phyloP scores from a whole-genome alignment of 1,284 basidiomycete species.

The Malassezia cuniculi region DNA sequence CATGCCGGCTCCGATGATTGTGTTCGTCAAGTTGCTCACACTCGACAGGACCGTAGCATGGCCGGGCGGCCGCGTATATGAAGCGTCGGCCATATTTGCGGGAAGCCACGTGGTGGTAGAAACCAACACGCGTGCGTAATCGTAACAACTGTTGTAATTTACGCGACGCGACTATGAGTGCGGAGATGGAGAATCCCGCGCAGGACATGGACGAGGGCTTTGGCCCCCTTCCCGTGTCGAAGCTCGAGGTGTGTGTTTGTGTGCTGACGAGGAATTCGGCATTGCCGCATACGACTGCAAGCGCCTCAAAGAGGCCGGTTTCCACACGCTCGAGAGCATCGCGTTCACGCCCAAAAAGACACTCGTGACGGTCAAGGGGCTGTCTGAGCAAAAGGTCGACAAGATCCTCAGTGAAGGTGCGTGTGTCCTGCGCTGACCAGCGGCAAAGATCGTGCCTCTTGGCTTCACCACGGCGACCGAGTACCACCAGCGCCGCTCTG shows the following conservation, averaged over 20 bases:
- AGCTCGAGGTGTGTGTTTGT: slow-evolving; percentile 25
- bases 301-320: slow-evolving; percentile 84
- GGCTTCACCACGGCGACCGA: slow-evolving; percentile 98
- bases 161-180: not conserved
- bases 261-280: slow-evolving; percentile 57
- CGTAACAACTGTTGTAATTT: not conserved
- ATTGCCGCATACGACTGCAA: slow-evolving; percentile 84
- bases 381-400: slow-evolving; percentile 93
- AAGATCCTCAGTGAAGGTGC: slow-evolving; percentile 82
- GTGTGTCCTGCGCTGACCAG: slow-evolving; percentile 49
- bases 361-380: slow-evolving; percentile 82
- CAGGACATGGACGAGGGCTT: slow-evolving; percentile 25
- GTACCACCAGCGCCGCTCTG: slow-evolving; percentile 79
- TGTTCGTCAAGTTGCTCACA: slow-evolving; percentile 44
- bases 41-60: slow-evolving; percentile 19
- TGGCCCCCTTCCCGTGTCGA: slow-evolving; percentile 30
- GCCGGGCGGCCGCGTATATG: too few species aligned
- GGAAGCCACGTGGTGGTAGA: not conserved
- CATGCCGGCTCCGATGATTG: slow-evolving; percentile 43
- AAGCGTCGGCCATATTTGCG: too few species aligned
- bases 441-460: slow-evolving; percentile 87
- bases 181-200: slow-evolving; percentile 4
- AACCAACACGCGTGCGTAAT: not conserved
- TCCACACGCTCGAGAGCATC: slow-evolving; percentile 86
- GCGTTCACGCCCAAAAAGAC: slow-evolving; percentile 95